Conservation (phyloP, 306 rosid species). For the Macrotyloma uniflorum region DNA sequence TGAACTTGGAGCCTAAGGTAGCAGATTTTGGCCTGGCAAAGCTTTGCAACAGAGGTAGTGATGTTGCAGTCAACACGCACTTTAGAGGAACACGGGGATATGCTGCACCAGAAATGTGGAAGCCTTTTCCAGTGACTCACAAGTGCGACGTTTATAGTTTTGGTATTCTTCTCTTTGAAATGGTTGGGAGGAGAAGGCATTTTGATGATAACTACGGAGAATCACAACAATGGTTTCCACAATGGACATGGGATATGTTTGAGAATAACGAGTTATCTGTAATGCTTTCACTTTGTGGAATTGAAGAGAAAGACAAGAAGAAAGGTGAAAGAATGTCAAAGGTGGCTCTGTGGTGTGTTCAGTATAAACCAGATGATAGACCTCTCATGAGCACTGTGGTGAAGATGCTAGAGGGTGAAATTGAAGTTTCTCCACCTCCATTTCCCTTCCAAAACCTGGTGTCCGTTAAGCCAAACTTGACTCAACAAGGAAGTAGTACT, state of each 20-base stretch:
- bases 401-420: constrained; percentile 58
- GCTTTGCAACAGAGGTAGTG: constrained; percentile 44
- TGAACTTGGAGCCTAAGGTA: constrained; percentile 47
- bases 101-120: constrained; percentile 62
- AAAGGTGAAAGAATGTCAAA: constrained; percentile 46
- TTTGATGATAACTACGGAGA: constrained; percentile 37
- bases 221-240: constrained; percentile 54
- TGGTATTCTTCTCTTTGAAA: constrained; percentile 53
- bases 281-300: constrained; percentile 53
- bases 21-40: constrained; percentile 57
- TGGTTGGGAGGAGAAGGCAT: constrained; percentile 54
- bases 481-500: constrained; percentile 5
- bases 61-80: constrained; percentile 24
- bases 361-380: constrained; percentile 48
- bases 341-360: constrained; percentile 63
- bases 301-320: constrained; percentile 45
- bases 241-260: constrained; percentile 58
- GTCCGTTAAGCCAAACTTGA: constrained; percentile 20
- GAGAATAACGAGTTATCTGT: constrained; percentile 41
- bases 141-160: constrained; percentile 55
- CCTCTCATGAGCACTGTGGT: constrained; percentile 58
- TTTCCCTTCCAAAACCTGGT: constrained; percentile 47
- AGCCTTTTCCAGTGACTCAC: constrained; percentile 40
- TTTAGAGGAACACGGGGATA: constrained; percentile 56
- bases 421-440: constrained; percentile 46